Percentiles rank a stretch among this genome's conserved stretches.
These are phyloP conservation scores for Primulina tabacum DNA, from an alignment of 257 asterid genomes.

Conservation along the genomic window DNA sequence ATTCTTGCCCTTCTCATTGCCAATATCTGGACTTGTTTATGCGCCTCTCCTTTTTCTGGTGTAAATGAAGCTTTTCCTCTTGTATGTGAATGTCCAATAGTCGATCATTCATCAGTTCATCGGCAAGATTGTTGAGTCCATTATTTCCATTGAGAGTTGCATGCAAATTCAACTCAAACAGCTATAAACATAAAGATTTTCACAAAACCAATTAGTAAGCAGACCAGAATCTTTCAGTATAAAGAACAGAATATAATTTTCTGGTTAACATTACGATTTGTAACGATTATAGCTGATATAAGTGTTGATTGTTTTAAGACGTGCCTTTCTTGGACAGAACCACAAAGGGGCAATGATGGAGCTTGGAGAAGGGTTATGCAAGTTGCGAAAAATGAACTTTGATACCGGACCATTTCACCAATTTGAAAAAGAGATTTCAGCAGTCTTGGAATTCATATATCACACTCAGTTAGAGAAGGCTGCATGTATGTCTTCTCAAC, in stretches of 20 bases:
- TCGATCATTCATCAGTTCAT: neutral
- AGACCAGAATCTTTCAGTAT: neutral
- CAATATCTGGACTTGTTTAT: no score
- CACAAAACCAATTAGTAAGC: no score
- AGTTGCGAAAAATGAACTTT: conserved; percentile 72
- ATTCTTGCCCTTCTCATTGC: neutral
- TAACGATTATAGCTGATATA: no score
- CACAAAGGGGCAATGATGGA: conserved; percentile 96
- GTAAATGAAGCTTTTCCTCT: no score
- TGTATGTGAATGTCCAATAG: no score
- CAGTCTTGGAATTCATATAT: conserved; percentile 69
- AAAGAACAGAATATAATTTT: neutral
- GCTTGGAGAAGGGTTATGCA: conserved; percentile 86
- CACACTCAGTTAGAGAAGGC: conserved; percentile 75
- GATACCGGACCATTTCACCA: conserved; percentile 68
- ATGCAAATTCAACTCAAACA: no score
- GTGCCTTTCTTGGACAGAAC: conserved; percentile 39
- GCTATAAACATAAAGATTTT: no score
- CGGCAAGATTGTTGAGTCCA: neutral
- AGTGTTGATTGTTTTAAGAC: conserved; percentile 1
- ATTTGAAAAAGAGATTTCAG: conserved; percentile 69
- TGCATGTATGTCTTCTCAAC: conserved; percentile 45
- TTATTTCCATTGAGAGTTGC: no score
- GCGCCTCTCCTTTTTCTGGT: no score
- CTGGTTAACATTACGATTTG: neutral